Conservation (phyloP, 1,284 basidiomycete species). For the Boletellus deceptivus region DNA sequence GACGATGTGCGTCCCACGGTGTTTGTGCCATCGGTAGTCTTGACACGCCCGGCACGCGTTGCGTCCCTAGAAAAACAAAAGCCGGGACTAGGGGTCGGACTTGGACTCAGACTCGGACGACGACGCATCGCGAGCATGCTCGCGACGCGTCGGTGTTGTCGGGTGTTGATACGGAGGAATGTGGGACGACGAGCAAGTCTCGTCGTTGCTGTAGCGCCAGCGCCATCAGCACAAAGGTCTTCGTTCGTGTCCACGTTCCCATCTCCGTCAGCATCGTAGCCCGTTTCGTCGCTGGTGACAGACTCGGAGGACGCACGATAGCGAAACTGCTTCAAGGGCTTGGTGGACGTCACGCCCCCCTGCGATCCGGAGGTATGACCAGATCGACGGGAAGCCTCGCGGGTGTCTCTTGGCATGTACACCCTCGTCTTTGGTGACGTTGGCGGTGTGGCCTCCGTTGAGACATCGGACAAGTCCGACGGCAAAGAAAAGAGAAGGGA, state of each 20-base stretch:
- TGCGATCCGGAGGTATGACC: neutral
- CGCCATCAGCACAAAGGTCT: neutral
- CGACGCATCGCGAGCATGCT: constrained; percentile 19
- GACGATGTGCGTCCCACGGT: no score
- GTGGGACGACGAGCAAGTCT: constrained; percentile 11
- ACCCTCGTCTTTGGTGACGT: constrained; percentile 4
- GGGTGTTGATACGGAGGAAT: constrained; percentile 26
- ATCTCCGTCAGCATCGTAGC: constrained; percentile 25
- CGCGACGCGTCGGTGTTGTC: constrained; percentile 22
- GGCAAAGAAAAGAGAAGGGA: constrained; percentile 11
- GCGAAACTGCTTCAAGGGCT: neutral
- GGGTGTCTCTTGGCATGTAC: constrained; percentile 8
- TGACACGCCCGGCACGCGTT: no score
- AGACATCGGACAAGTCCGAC: constrained; percentile 16
- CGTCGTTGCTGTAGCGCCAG: neutral
- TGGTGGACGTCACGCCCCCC: neutral
- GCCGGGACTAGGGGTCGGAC: no score
- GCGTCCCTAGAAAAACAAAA: no score
- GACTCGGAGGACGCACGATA: neutral
- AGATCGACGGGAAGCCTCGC: constrained; percentile 13
- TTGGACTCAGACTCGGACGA: no score
- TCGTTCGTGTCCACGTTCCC: no score
- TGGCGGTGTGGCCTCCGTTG: constrained; percentile 24
- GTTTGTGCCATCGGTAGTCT: no score
- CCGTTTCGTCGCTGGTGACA: constrained; percentile 17